Percentiles rank a stretch among this genome's conserved stretches.
Evolutionary conservation across 129 eudicot species (phyloP).

Genomic region (Kitagawia praeruptora): DNA sequence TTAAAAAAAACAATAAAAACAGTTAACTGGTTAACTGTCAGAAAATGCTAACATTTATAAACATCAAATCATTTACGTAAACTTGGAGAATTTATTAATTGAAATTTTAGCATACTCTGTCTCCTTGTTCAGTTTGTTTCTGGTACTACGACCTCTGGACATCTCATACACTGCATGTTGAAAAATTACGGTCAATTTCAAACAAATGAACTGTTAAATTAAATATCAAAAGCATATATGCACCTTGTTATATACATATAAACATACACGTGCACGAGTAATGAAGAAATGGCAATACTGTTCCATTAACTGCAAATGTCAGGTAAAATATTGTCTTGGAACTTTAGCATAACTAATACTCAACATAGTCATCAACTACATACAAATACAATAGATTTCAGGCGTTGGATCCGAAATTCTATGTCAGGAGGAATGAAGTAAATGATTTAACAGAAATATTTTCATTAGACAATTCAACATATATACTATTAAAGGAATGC

Average conservation of each 20-base stretch:
- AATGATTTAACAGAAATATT: not conserved
- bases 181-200: not conserved
- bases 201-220: not conserved
- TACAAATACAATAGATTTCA: not conserved
- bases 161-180: slow-evolving; percentile 77
- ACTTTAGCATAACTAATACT: not conserved
- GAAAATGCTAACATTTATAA: no score
- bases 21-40: no score
- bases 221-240: not conserved
- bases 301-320: not conserved
- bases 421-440: not conserved
- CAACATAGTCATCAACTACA: not conserved
- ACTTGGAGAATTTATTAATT: not conserved
- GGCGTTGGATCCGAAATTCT: not conserved
- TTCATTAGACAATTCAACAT: not conserved
- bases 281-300: not conserved
- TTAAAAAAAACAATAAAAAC: no score
- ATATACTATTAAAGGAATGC: not conserved
- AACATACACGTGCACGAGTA: not conserved
- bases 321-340: no score
- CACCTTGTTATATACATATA: not conserved
- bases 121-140: slow-evolving; percentile 68
- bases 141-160: slow-evolving; percentile 51
- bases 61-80: no score
- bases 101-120: slow-evolving; percentile 47